These are phyloP conservation scores for Suhomyces bribrorum DNA, from an alignment of 1,139 yeast genomes.

Conservation along the genomic window DNA sequence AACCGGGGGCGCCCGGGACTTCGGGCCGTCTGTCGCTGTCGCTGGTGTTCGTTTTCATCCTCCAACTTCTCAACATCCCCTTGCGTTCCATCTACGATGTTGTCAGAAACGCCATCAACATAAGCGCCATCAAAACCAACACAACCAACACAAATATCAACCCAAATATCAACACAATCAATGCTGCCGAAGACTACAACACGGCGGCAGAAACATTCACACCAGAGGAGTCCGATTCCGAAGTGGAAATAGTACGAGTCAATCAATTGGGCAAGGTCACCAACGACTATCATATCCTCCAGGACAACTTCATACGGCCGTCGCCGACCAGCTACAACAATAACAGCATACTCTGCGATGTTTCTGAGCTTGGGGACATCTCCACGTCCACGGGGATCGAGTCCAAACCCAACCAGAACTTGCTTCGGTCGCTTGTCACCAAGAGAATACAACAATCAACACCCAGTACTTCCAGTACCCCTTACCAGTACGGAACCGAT, in stretches of 20 bases:
- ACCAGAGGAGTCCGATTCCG: constrained; percentile 4
- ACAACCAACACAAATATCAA: too few relatives aligned
- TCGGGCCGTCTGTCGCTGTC: neutral
- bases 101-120: too few relatives aligned
- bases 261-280: constrained; percentile 10
- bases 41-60: neutral
- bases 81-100: constrained; percentile 1
- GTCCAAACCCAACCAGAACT: constrained; percentile 4
- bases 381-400: constrained; percentile 1
- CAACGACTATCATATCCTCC: constrained; percentile 17
- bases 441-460: constrained; percentile 6
- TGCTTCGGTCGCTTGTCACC: constrained; percentile 8
- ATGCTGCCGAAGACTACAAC: neutral
- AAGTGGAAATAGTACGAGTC: constrained; percentile 7
- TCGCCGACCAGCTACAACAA: constrained; percentile 5
- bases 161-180: neutral
- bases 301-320: constrained; percentile 1
- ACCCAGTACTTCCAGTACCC: neutral
- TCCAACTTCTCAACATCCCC: constrained; percentile 1
- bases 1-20: neutral
- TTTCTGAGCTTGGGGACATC: constrained; percentile 7
- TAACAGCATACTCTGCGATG: constrained; percentile 17
- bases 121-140: too few relatives aligned
- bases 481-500: constrained; percentile 17
- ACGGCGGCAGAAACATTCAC: neutral